Evolutionary conservation across 352 stramenopile species (phyloP), one percentile per base, ranked within the genome.

Genomic region (Pythium insidiosum): DNA sequence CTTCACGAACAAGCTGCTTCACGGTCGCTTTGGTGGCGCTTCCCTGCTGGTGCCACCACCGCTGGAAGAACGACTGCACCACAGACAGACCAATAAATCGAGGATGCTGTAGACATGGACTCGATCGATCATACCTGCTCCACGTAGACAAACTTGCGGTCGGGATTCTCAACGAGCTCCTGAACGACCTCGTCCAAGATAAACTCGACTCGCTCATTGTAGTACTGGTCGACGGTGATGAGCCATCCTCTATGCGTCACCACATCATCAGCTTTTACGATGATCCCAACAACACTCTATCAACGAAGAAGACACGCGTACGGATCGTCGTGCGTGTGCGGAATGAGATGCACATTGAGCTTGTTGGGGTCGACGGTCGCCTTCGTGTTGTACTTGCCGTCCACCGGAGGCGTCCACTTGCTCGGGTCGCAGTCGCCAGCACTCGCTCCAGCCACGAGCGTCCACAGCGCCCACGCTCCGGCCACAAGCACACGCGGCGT

Each of bases 201-300:
- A 61, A 93, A 97, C 35, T 96, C 74, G 25, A 99, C 96, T 19
- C 67, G 64, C 38, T 91, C 43, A 43, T 83, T 74, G 65, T 96
- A 99, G 60, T 99, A 99, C 68, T 99, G 88, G 60, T 99, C 96
- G 16, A 99, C 82, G 1, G 88, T 98, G 45, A 98, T 87, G 9
- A 98, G 63, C 96, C 96, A 99, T 15, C 84, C 85, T 21, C 69
- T 82, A 22, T 35, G n/a, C 40, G 16, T 26, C 5, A 33, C 3
- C 31, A 29, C 18, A 48, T 18, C 22, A 23, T 48, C n/a, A n/a
- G 10, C 21, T 36, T 46, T 21, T 28, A 28, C 10, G 6, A 24
- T n/a, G 3, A 28, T n/a, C n/a, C n/a, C n/a, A n/a, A n/a, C n/a
- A n/a, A n/a, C n/a, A n/a, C n/a, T n/a, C n/a, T n/a, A n/a, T n/a